These are phyloP conservation scores for Yamadazyma oceani DNA, from an alignment of 1,139 yeast species.

Conservation along the genomic window DNA sequence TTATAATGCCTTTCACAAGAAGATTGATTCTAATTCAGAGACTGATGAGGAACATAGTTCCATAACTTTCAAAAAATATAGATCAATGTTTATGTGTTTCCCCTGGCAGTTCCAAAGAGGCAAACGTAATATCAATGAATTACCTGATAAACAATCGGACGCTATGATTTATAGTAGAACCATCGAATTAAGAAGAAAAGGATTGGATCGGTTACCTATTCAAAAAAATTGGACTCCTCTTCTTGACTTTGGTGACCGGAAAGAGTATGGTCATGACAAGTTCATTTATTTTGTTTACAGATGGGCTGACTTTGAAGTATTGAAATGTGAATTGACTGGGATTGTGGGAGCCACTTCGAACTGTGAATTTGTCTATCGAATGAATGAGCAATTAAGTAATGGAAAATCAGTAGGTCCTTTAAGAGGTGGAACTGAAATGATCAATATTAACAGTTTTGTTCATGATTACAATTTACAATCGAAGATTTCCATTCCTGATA, in stretches of 20 bases:
- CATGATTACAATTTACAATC: conserved; percentile 19
- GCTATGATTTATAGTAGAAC: conserved; percentile 23
- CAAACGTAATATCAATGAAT: conserved; percentile 28
- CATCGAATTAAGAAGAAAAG: conserved; percentile 26
- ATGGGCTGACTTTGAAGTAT: conserved; percentile 27
- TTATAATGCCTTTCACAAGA: conserved; percentile 34
- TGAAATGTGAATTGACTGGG: conserved; percentile 24
- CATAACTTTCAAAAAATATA: conserved; percentile 15
- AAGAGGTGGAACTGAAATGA: conserved; percentile 34
- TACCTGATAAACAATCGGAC: conserved; percentile 16
- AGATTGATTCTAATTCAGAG: conserved; percentile 14
- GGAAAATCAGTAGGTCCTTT: conserved; percentile 27
- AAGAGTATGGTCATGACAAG: conserved; percentile 17
- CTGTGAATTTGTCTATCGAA: conserved; percentile 28
- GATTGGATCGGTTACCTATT: conserved; percentile 13
- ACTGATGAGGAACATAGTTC: conserved; percentile 22
- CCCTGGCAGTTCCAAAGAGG: conserved; percentile 43
- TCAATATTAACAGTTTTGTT: conserved; percentile 24
- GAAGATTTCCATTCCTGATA: conserved; percentile 16
- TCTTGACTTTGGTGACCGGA: conserved; percentile 19
- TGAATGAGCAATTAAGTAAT: conserved; percentile 16
- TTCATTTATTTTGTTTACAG: conserved; percentile 28
- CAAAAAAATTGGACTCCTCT: conserved; percentile 39
- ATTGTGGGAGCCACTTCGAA: conserved; percentile 24
- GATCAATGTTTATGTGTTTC: conserved; percentile 31